Evolutionary conservation across 2,329 filamentous ascomycete genomes (phyloP).

Genomic region (Colletotrichum trifolii): DNA sequence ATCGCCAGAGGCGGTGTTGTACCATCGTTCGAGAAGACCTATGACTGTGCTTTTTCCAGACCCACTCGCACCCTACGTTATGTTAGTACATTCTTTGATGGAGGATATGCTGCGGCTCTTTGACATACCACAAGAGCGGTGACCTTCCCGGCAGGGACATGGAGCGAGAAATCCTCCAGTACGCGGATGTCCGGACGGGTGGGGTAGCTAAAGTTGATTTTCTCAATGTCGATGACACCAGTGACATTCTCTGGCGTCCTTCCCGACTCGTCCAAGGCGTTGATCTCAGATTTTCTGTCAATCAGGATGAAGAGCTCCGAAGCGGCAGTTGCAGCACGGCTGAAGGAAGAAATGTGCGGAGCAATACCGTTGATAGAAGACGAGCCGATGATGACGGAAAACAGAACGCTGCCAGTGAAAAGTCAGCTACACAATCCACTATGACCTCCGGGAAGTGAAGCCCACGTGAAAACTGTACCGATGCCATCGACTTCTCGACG

Average conservation of each 20-base stretch:
- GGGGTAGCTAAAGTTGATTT: slow-evolving; percentile 75
- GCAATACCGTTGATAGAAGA: slow-evolving; percentile 37
- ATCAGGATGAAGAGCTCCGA: slow-evolving; percentile 42
- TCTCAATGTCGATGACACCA: slow-evolving; percentile 67
- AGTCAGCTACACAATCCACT: slow-evolving; percentile 47
- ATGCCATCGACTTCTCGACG: slow-evolving; percentile 31
- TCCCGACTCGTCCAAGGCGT: slow-evolving; percentile 37
- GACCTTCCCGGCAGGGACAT: slow-evolving; percentile 72
- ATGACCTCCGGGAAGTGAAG: background rate
- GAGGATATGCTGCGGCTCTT: slow-evolving; percentile 62
- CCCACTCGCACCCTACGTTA: slow-evolving; percentile 61
- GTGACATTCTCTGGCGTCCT: slow-evolving; percentile 49
- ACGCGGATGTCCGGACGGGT: slow-evolving; percentile 73
- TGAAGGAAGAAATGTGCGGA: slow-evolving; percentile 39
- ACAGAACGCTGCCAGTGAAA: slow-evolving; percentile 38
- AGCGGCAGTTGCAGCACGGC: slow-evolving; percentile 39
- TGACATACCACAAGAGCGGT: slow-evolving; percentile 69
- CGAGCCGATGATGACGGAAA: slow-evolving; percentile 42
- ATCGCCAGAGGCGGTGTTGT: slow-evolving; percentile 46
- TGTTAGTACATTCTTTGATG: slow-evolving; percentile 43
- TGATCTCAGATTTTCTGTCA: slow-evolving; percentile 41
- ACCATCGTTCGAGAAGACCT: slow-evolving; percentile 76
- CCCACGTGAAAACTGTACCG: slow-evolving; percentile 36
- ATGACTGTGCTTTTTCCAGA: slow-evolving; percentile 77
- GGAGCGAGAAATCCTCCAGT: slow-evolving; percentile 69